A percentile compares a stretch with the other conserved stretches of the same genome.
These are phyloP conservation scores for Lyophyllum decastes DNA, from an alignment of 768 basidiomycete species.

Conservation along the genomic window DNA sequence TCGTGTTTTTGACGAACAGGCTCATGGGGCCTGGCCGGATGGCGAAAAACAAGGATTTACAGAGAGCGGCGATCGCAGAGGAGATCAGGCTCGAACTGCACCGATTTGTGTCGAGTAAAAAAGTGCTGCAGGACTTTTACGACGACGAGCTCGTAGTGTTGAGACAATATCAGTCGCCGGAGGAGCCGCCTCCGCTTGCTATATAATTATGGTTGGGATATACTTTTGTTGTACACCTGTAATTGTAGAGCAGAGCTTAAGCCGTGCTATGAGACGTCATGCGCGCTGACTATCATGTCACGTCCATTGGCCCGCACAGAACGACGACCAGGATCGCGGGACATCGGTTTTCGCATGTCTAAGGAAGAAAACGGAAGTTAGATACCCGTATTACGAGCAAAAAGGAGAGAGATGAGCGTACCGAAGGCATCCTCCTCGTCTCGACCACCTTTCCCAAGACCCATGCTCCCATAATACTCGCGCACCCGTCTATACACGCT, in stretches of 20 bases:
- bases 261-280: constrained; percentile 49
- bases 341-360: constrained; percentile 77
- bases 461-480: constrained; percentile 86
- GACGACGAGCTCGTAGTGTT: constrained; percentile 64
- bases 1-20: constrained; percentile 88
- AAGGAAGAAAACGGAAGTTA: neutral
- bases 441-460: constrained; percentile 70
- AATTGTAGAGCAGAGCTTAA: constrained; percentile 3
- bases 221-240: constrained; percentile 3
- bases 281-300: constrained; percentile 67
- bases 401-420: constrained; percentile 35
- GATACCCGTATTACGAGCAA: neutral
- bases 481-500: constrained; percentile 89
- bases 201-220: constrained; percentile 29
- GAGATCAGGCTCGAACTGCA: constrained; percentile 60
- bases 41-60: constrained; percentile 58
- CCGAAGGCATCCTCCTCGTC: constrained; percentile 93
- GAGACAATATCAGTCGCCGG: constrained; percentile 26
- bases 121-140: constrained; percentile 64
- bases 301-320: constrained; percentile 73
- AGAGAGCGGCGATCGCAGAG: constrained; percentile 60
- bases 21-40: constrained; percentile 73
- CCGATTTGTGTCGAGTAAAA: constrained; percentile 64
- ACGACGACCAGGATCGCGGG: constrained; percentile 58
- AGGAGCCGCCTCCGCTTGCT: constrained; percentile 58